Base-by-base conservation (phyloP, 2,329 filamentous ascomycete genomes). In the Stagonosporopsis chrysanthemi region DNA sequence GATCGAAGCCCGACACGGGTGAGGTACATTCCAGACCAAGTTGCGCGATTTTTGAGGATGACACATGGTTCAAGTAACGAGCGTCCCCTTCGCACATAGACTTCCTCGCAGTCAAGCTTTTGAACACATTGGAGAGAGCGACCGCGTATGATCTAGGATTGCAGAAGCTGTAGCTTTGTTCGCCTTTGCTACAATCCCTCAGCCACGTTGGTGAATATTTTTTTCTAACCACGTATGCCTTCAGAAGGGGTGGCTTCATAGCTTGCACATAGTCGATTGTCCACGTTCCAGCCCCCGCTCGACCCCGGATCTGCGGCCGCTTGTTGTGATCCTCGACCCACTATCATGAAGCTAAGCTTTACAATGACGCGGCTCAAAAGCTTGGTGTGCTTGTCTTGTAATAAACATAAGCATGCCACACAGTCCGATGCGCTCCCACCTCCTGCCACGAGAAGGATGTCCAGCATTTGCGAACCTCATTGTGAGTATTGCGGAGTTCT, bases 11-110 rank as follows among this genome's bases (percentile, higher is more conserved):
- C 49, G 17, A 52, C 33, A 40, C 33, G 12, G 36, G 28, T 49
- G 48, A 44, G 39, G 43, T 41, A 17, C 38, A 38, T 39, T 36
- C 7, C 22, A 23, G 38, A n/a, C 28, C 31, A 17, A 15, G 15
- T 52, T 57, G 54, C 48, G 54, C 54, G 54, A 57, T 57, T 57
- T 56, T 44, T 2, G 19, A 7, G 5, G 19, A 19, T 19, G 29
- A 36, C 22, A 51, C 22, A 5, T 12, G n/a, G 11, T 6, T 22
- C 17, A 23, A 19, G 3, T 7, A 22, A 6, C 11, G 17, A 22
- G 11, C 11, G 29, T 7, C 9, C 6, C 26, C 26, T 28, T 7
- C 9, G 6, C 26, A 28, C 26, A 28, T 28, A 31, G 29, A 11
- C 12, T 31, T 9, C 9, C 11, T 31, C 24, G 24, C 8, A 8